Percentiles rank a stretch among this genome's conserved stretches.
Evolutionary conservation across 768 basidiomycete species (phyloP).

Genomic region (Tricholoma sp.): DNA sequence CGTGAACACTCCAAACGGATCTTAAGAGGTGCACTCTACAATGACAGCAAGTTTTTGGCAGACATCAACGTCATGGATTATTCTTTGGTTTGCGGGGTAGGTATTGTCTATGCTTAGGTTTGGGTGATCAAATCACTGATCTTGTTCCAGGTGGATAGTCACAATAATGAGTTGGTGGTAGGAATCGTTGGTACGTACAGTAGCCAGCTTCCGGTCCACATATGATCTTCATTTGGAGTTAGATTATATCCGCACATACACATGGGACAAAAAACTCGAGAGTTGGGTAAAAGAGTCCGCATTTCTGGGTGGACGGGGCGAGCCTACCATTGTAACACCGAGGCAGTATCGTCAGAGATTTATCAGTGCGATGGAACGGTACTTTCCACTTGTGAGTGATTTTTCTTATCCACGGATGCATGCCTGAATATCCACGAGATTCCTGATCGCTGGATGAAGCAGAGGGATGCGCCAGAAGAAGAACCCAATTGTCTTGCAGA

Average conservation of each 20-base stretch:
- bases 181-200: conserved; percentile 85
- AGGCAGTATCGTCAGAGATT: conserved; percentile 90
- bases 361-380: conserved; percentile 83
- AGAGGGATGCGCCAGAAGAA: conserved; percentile 72
- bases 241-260: conserved; percentile 96
- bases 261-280: conserved; percentile 98
- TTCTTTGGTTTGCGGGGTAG: conserved; percentile 81
- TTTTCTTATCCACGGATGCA: conserved; percentile 1
- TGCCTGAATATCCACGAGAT: conserved; percentile 39
- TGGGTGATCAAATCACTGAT: not conserved
- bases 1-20: conserved; percentile 97
- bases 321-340: conserved; percentile 95
- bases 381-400: conserved; percentile 71
- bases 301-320: conserved; percentile 84
- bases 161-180: conserved; percentile 85
- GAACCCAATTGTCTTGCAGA: conserved; percentile 53
- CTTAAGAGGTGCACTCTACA: conserved; percentile 82
- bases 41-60: conserved; percentile 92
- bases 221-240: conserved; percentile 3
- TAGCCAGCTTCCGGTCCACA: not conserved
- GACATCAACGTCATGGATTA: conserved; percentile 98
- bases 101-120: conserved; percentile 4
- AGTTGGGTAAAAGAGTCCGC: conserved; percentile 97
- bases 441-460: conserved; percentile 91
- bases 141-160: conserved; percentile 62